Conservation (phyloP, 495 filamentous ascomycete genomes). For the Aspergillus egyptiacus region DNA sequence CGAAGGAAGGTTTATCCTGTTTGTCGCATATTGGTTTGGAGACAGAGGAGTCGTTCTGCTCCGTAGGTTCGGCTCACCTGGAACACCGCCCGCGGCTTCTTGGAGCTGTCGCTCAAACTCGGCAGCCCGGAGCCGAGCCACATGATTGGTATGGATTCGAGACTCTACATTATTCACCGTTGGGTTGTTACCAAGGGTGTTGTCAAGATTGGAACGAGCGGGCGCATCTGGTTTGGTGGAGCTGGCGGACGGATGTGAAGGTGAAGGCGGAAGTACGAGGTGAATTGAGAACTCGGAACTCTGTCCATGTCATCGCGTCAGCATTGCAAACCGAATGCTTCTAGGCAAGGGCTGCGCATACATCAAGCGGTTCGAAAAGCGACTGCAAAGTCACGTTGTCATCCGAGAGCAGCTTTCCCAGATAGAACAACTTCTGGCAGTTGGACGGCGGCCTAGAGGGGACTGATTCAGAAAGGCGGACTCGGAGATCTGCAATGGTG, state of each 20-base stretch:
- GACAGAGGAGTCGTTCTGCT: neutral
- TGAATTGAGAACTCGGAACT: conserved; percentile 44
- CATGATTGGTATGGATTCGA: conserved; percentile 12
- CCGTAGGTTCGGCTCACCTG: conserved; percentile 17
- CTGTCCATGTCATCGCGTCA: conserved; percentile 33
- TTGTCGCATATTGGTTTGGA: neutral
- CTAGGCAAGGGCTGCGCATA: conserved; percentile 29
- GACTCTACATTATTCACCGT: conserved; percentile 6
- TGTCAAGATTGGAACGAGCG: neutral
- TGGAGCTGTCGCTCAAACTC: conserved; percentile 15
- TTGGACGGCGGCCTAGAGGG: conserved; percentile 45
- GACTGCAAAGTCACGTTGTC: conserved; percentile 50
- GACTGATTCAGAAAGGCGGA: conserved; percentile 51
- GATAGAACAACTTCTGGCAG: conserved; percentile 60
- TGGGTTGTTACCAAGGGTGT: neutral
- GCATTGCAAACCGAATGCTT: neutral
- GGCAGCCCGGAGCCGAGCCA: too few species aligned
- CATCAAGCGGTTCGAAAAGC: conserved; percentile 51
- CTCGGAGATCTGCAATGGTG: conserved; percentile 56
- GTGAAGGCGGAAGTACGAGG: conserved; percentile 52
- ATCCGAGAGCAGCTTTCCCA: conserved; percentile 52
- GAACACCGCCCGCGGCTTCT: conserved; percentile 19
- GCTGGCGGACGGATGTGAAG: conserved; percentile 11
- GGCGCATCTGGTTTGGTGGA: neutral
- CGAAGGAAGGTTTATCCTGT: neutral